Base-by-base conservation (phyloP, 2,329 filamentous ascomycete genomes). In the Biscogniauxia sp. region DNA sequence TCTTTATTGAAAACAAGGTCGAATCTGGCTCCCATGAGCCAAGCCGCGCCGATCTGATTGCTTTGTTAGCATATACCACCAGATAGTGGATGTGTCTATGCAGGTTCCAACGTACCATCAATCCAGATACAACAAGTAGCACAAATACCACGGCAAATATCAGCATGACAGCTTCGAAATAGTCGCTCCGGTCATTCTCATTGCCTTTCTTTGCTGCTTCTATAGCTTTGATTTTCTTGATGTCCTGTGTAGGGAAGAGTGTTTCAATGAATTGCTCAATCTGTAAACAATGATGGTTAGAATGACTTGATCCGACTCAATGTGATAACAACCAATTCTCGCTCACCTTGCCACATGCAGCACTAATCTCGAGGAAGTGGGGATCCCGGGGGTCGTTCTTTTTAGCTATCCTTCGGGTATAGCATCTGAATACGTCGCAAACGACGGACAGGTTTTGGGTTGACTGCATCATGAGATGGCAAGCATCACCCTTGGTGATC, bases 221-320 rank as follows among this genome's bases (percentile, higher is more conserved):
- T 45, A 76, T 69, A 15, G 77, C 73, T 32, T 79, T 76, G 41
- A 85, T 75, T 63, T 80, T 79, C 70, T 89, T 88, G 52, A 90
- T 84, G 64, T 91, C 87, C 76, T 97, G 92, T 8, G 86, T 84
- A 3, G 95, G 95, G 85, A 93, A 98, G 68, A 98, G 87, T 5
- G 88, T 88, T 77, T 98, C 94, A 74, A 98, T 96, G 74, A 96
- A 97, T 80, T 95, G 91, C 75, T 98, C 93, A 66, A 97, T 91
- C 90, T 95, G 70, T 52, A 56, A 20, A 19, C 50, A 3, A 37
- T 7, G 6, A 57, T 37, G 41, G 61, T 68, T 15, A 66, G 53
- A 45, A 49, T 54, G 51, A 20, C n/a, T 55, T 26, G 25, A 50
- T 37, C 49, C 6, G 8, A 51, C 32, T 26, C 19, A 13, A 3